phyloP scores from a whole-genome alignment of 495 filamentous ascomycete genomes.

The Xylaria acuta region DNA sequence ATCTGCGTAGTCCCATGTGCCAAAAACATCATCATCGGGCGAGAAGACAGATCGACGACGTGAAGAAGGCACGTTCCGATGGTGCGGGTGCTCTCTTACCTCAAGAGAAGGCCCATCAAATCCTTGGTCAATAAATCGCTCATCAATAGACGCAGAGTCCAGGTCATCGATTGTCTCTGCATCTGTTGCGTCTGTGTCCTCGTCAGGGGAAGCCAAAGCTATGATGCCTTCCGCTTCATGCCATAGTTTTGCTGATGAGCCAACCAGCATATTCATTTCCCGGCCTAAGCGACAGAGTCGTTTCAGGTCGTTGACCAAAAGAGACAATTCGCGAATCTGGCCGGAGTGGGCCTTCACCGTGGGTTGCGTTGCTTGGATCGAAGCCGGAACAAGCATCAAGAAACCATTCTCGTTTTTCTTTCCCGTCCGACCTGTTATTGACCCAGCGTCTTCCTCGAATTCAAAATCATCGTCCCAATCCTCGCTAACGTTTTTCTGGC shows the following conservation, averaged over 20 bases:
- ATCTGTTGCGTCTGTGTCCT: constrained; percentile 62
- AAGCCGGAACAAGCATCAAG: constrained; percentile 77
- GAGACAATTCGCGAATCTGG: constrained; percentile 82
- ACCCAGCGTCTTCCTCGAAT: constrained; percentile 60
- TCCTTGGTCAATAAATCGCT: constrained; percentile 68
- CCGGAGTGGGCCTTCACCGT: constrained; percentile 86
- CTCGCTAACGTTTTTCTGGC: constrained; percentile 81
- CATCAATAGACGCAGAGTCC: constrained; percentile 43
- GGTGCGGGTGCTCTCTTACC: constrained; percentile 43
- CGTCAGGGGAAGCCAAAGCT: constrained; percentile 81
- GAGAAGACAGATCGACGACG: constrained; percentile 64
- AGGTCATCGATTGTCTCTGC: constrained; percentile 43
- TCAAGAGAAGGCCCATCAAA: constrained; percentile 49
- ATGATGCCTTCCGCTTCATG: constrained; percentile 89
- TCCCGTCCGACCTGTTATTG: constrained; percentile 32
- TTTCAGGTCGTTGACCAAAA: constrained; percentile 69
- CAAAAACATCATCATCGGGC: constrained; percentile 70
- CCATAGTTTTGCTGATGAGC: constrained; percentile 70
- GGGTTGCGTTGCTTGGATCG: constrained; percentile 84
- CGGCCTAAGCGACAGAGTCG: constrained; percentile 79
- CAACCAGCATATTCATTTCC: constrained; percentile 68
- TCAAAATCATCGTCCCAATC: constrained; percentile 90
- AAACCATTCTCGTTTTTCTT: constrained; percentile 54
- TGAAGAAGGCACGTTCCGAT: constrained; percentile 27
- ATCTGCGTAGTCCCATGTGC: constrained; percentile 50